phyloP scores from a whole-genome alignment of 2,329 filamentous ascomycete genomes.

The Ceratocystis cubensis region DNA sequence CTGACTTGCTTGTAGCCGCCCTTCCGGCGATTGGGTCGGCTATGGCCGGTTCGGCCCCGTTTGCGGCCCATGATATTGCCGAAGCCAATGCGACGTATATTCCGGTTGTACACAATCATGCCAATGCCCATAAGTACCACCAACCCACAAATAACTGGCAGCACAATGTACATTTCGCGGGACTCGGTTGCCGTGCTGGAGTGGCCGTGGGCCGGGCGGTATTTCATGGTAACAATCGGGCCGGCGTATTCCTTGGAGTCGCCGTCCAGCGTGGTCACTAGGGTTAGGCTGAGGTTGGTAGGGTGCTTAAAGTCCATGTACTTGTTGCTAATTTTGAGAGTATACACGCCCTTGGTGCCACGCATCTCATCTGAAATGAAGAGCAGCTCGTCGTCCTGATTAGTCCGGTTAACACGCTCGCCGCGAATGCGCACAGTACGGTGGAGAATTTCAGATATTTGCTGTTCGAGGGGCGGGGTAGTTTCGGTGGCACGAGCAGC shows the following conservation, averaged over 20 bases:
- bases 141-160: slow-evolving; percentile 39
- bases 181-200: slow-evolving; percentile 28
- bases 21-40: slow-evolving; percentile 31
- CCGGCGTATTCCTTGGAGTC: slow-evolving; percentile 33
- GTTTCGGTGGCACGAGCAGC: slow-evolving; percentile 5
- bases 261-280: slow-evolving; percentile 31
- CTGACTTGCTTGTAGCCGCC: slow-evolving; percentile 24
- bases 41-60: slow-evolving; percentile 27
- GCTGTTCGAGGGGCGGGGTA: neutral
- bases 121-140: slow-evolving; percentile 39
- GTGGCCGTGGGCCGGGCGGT: slow-evolving; percentile 27
- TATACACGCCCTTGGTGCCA: slow-evolving; percentile 37
- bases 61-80: slow-evolving; percentile 40
- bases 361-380: slow-evolving; percentile 29
- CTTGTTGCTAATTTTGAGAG: slow-evolving; percentile 31
- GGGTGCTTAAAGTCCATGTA: slow-evolving; percentile 30
- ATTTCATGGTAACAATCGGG: slow-evolving; percentile 30
- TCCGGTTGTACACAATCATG: slow-evolving; percentile 44
- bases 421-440: slow-evolving; percentile 24
- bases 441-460: neutral
- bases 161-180: slow-evolving; percentile 39
- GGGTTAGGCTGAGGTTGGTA: slow-evolving; percentile 39
- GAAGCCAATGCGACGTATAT: slow-evolving; percentile 38
- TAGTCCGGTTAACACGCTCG: slow-evolving; percentile 33
- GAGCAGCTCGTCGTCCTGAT: slow-evolving; percentile 30